phyloP scores from a whole-genome alignment of 257 asterid genomes.

The Nicotiana attenuata region DNA sequence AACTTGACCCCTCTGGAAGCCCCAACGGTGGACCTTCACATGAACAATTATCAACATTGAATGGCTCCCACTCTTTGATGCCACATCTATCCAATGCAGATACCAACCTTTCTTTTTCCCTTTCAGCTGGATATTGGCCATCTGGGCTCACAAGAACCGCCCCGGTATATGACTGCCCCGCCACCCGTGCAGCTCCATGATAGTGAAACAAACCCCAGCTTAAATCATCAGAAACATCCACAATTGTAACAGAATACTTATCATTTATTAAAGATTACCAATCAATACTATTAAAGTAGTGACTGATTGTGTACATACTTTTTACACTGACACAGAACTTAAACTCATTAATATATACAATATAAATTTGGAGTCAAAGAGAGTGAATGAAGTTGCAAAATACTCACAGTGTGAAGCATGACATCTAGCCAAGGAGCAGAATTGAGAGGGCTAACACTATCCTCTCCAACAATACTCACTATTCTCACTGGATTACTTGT shows the following conservation, averaged over 20 bases:
- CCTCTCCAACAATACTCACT: constrained; percentile 76
- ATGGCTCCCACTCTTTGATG: constrained; percentile 85
- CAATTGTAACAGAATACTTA: not conserved
- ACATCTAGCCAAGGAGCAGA: constrained; percentile 87
- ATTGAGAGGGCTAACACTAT: constrained; percentile 71
- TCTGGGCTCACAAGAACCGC: constrained; percentile 79
- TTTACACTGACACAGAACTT: too few relatives aligned
- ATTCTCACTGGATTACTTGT: constrained; percentile 46
- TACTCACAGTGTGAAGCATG: constrained; percentile 76
- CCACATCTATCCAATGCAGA: constrained; percentile 64
- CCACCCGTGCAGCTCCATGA: constrained; percentile 86
- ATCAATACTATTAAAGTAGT: too few relatives aligned
- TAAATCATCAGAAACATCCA: constrained; percentile 72
- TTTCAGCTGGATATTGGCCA: constrained; percentile 52
- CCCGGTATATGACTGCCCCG: constrained; percentile 88
- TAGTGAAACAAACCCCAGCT: constrained; percentile 94
- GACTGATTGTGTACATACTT: too few relatives aligned
- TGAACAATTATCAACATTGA: constrained; percentile 64
- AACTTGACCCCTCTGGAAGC: constrained; percentile 60
- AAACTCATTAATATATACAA: too few relatives aligned
- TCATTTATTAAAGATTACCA: too few relatives aligned
- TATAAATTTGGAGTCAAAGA: not conserved
- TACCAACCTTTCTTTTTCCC: constrained; percentile 30
- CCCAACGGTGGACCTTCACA: constrained; percentile 72
- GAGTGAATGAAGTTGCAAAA: not conserved